These are phyloP conservation scores for Penicillium sclerotigenum DNA, from an alignment of 2,329 filamentous ascomycete genomes.

Conservation along the genomic window DNA sequence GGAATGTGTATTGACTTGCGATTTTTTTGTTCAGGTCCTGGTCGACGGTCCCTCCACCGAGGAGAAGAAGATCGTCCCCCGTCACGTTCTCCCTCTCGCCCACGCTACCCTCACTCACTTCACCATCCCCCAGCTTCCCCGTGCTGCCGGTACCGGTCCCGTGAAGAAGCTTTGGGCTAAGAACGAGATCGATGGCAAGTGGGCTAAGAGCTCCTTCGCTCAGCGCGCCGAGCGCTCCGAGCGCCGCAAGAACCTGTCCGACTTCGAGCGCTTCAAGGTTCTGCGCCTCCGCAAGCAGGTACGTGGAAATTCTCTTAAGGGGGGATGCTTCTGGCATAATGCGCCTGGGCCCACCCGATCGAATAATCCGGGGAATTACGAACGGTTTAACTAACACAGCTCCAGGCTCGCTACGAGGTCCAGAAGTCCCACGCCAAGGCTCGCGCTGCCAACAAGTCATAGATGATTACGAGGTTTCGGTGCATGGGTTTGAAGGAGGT, in stretches of 20 bases:
- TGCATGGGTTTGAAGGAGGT: slow-evolving; percentile 45
- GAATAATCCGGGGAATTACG: not conserved
- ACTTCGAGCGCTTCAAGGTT: slow-evolving; percentile 99
- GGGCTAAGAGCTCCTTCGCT: slow-evolving; percentile 85
- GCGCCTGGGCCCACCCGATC: not conserved
- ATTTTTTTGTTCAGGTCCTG: slow-evolving; percentile 66
- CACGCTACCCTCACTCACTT: slow-evolving; percentile 86
- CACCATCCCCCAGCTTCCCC: slow-evolving; percentile 80
- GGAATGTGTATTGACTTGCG: slow-evolving; percentile 20
- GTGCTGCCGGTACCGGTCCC: slow-evolving; percentile 74
- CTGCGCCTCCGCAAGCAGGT: slow-evolving; percentile 99
- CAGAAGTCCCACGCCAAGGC: slow-evolving; percentile 94
- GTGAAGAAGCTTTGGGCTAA: slow-evolving; percentile 90
- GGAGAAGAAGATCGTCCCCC: slow-evolving; percentile 73
- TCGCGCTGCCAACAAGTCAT: slow-evolving; percentile 71
- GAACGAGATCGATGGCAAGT: slow-evolving; percentile 87
- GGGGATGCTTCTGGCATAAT: not conserved
- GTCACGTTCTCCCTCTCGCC: slow-evolving; percentile 79
- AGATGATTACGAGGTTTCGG: slow-evolving; percentile 40
- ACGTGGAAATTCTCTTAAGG: slow-evolving; percentile 37
- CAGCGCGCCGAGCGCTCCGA: slow-evolving; percentile 85
- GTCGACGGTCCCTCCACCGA: slow-evolving; percentile 90
- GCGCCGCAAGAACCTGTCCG: slow-evolving; percentile 85
- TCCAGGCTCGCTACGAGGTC: slow-evolving; percentile 83
- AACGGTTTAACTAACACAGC: slow-evolving; percentile 13